These are phyloP conservation scores for Coemansia sp. DNA, from an alignment of 192 early-diverging fungal genomes.

Conservation along the genomic window DNA sequence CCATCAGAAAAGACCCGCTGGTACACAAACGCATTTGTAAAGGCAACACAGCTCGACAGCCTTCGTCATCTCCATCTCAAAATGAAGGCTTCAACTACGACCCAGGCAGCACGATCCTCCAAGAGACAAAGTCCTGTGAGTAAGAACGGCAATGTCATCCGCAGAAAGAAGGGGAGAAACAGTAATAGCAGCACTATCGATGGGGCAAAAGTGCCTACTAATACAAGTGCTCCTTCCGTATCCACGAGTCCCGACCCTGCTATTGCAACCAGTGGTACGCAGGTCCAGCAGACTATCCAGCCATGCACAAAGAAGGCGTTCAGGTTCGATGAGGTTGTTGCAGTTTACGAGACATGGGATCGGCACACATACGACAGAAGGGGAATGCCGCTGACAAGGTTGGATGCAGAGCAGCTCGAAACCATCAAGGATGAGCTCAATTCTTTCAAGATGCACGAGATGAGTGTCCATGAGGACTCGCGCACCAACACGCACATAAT, in stretches of 20 bases:
- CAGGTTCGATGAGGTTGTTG: conserved; percentile 56
- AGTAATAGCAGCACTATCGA: background rate
- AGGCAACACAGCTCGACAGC: conserved; percentile 27
- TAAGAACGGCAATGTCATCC: background rate
- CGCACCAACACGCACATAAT: conserved; percentile 73
- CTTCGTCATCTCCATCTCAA: conserved; percentile 35
- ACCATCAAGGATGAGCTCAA: conserved; percentile 93
- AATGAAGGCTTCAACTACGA: conserved; percentile 11
- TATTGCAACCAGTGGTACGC: background rate
- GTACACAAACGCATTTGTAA: conserved; percentile 29
- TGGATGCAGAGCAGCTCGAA: conserved; percentile 84
- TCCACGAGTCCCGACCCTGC: background rate
- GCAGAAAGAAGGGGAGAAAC: conserved; percentile 11
- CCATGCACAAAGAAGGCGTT: conserved; percentile 23
- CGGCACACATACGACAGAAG: conserved; percentile 84
- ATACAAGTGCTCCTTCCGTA: background rate
- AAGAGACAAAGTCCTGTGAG: background rate
- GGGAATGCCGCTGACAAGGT: conserved; percentile 72
- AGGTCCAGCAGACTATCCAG: background rate
- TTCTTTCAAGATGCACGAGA: conserved; percentile 88
- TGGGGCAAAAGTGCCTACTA: background rate
- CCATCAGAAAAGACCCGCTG: conserved; percentile 27
- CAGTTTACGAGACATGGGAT: conserved; percentile 68
- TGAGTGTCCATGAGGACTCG: conserved; percentile 84
- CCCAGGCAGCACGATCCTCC: background rate